Evolutionary conservation across 768 basidiomycete genomes (phyloP), one percentile per base, ranked within the genome.

Genomic region (Symmetrospora coprosmae): DNA sequence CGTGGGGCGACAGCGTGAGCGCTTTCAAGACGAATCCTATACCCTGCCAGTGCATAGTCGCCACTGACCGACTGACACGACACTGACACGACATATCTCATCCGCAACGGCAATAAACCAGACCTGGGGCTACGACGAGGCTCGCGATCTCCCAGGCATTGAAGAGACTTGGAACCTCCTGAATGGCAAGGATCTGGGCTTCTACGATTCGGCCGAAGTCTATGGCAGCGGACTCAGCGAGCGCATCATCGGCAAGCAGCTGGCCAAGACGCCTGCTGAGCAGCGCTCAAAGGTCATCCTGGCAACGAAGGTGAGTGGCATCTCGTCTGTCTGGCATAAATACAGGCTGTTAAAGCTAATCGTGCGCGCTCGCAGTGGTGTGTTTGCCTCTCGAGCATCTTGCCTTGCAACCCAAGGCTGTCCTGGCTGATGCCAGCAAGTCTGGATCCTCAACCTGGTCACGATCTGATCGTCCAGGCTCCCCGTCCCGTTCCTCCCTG

Each of bases 91-190:
- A n/a, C n/a, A n/a, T n/a, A n/a, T n/a, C n/a, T n/a, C n/a, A n/a
- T n/a, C n/a, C n/a, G n/a, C n/a, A n/a, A n/a, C n/a, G n/a, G n/a
- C n/a, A n/a, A n/a, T 9, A 8, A 23, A 30, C 16, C 9, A 34
- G 49, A 50, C 49, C 11, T 50, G 49, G 49, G 21, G 23, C 9
- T 50, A 50, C 49, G 49, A 50, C 34, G 49, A 50, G 49, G 23
- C 8, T 11, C 21, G 31, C 13, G 49, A 50, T 23, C 34, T 50
- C 17, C 49, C 49, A 9, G 49, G 49, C 13, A 50, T 50, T 23
- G 11, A 50, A 23, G 49, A 50, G 23, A 50, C 49, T 27, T 50
- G 49, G 49, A 50, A 28, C 16, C 8, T 23, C 25, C 34, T 50
- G 13, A 50, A 50, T 23, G 31, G 27, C 7, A 8, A 23, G 31